Evolutionary conservation across 352 stramenopile species (phyloP).

Genomic region (Globisporangium alternatum): DNA sequence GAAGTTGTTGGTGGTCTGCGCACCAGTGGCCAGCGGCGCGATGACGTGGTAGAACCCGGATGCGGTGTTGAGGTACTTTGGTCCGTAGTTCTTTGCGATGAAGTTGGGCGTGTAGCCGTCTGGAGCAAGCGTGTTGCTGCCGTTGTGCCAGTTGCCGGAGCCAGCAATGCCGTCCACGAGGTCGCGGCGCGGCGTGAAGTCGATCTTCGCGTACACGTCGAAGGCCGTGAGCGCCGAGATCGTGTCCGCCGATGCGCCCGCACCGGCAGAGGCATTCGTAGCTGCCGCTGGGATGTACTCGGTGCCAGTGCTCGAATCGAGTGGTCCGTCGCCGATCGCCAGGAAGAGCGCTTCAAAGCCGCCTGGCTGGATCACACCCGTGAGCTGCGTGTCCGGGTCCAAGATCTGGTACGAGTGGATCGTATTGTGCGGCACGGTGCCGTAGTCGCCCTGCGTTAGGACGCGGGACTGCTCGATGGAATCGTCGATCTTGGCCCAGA

Average conservation of each 20-base stretch:
- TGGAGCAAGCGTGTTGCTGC: slow-evolving; percentile 36
- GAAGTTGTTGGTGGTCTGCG: slow-evolving; percentile 52
- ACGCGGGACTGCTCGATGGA: slow-evolving; percentile 40
- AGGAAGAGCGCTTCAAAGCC: slow-evolving; percentile 56
- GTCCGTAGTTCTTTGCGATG: slow-evolving; percentile 51
- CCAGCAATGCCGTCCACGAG: slow-evolving; percentile 39
- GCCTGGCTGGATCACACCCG: slow-evolving; percentile 49
- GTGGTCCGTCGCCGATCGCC: slow-evolving; percentile 35
- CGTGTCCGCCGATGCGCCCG: slow-evolving; percentile 27
- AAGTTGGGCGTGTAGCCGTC: slow-evolving; percentile 50
- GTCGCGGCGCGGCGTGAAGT: slow-evolving; percentile 39
- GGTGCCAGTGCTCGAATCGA: slow-evolving; percentile 42
- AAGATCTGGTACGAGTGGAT: slow-evolving; percentile 57
- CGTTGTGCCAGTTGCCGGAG: slow-evolving; percentile 50
- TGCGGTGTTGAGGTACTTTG: slow-evolving; percentile 56
- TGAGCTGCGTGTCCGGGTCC: slow-evolving; percentile 56
- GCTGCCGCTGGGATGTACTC: slow-evolving; percentile 39
- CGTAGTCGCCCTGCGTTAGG: slow-evolving; percentile 51
- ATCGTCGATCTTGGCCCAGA: slow-evolving; percentile 39
- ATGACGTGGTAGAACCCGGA: slow-evolving; percentile 51
- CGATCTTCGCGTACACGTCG: slow-evolving; percentile 46
- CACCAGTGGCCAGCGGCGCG: slow-evolving; percentile 40
- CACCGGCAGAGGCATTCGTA: slow-evolving; percentile 25
- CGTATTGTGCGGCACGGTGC: slow-evolving; percentile 53
- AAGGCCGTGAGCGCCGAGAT: slow-evolving; percentile 41